A percentile compares a stretch with the other conserved stretches of the same genome.
These are phyloP conservation scores for Corniculantispora saksenae DNA, from an alignment of 2,329 filamentous ascomycete genomes.

Conservation along the genomic window DNA sequence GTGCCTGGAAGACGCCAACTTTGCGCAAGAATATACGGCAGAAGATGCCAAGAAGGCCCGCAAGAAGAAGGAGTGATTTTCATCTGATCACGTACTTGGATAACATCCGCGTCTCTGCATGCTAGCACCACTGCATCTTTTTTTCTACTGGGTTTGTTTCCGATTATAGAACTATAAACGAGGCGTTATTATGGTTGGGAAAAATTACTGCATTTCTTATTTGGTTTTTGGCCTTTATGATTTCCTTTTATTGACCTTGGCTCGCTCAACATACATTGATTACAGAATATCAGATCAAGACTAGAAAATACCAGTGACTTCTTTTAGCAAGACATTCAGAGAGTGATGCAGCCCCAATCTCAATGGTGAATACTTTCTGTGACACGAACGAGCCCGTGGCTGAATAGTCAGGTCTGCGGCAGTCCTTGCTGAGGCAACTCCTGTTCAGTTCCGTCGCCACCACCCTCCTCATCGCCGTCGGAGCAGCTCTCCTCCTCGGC, in stretches of 20 bases:
- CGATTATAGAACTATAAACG: conserved; percentile 6
- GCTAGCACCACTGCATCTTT: background rate
- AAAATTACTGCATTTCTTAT: background rate
- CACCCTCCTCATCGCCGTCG: too few relatives aligned
- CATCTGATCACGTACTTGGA: background rate
- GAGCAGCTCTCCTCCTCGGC: too few relatives aligned
- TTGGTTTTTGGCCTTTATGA: background rate
- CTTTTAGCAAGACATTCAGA: background rate
- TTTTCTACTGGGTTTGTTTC: background rate
- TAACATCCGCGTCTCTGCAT: background rate
- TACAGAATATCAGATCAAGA: conserved; percentile 8
- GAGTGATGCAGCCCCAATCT: too few relatives aligned
- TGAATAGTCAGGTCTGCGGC: too few relatives aligned
- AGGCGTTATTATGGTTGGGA: conserved; percentile 12
- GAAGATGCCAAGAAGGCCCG: conserved; percentile 13
- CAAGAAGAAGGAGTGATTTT: conserved; percentile 11
- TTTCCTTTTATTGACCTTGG: background rate
- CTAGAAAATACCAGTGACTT: background rate
- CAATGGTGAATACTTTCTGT: too few relatives aligned
- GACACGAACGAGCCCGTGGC: too few relatives aligned
- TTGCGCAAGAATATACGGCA: conserved; percentile 23
- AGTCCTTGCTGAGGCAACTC: too few relatives aligned
- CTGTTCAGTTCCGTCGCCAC: too few relatives aligned
- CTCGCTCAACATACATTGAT: background rate
- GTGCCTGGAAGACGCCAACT: conserved; percentile 40